Conservation (phyloP, 768 basidiomycete genomes). For the Strobilomyces dryophilus region DNA sequence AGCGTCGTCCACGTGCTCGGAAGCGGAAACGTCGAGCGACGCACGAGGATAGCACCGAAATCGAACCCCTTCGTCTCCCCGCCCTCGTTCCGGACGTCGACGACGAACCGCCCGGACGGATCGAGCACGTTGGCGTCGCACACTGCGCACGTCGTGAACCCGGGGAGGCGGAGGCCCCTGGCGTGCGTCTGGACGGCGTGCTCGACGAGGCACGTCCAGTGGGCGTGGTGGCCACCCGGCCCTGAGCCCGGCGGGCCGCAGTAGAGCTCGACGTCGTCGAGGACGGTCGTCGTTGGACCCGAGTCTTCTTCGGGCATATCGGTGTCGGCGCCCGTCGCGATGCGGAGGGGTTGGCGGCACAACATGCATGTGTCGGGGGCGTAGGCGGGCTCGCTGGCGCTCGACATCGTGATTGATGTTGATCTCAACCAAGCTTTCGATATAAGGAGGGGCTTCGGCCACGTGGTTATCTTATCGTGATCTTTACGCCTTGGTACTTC, state of each 20-base stretch:
- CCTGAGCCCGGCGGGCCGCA: slow-evolving; percentile 19
- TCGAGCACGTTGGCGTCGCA: slow-evolving; percentile 18
- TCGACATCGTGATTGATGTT: slow-evolving; percentile 2
- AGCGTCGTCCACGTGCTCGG: background rate
- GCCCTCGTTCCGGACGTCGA: slow-evolving; percentile 26
- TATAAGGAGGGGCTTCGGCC: background rate
- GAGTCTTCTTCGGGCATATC: slow-evolving; percentile 3
- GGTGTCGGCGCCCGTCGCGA: slow-evolving; percentile 4
- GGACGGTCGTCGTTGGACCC: slow-evolving; percentile 11
- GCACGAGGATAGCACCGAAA: slow-evolving; percentile 25
- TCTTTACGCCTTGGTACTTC: background rate
- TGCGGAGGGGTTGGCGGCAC: slow-evolving; percentile 14
- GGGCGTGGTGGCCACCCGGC: slow-evolving; percentile 22
- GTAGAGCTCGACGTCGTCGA: slow-evolving; percentile 24
- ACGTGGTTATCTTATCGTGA: slow-evolving; percentile 10
- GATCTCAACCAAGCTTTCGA: no score
- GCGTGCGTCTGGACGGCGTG: slow-evolving; percentile 3
- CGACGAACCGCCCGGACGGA: slow-evolving; percentile 16
- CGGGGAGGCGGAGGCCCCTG: background rate
- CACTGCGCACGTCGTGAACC: slow-evolving; percentile 9
- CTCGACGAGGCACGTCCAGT: slow-evolving; percentile 28
- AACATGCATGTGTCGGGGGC: slow-evolving; percentile 25
- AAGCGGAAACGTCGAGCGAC: background rate
- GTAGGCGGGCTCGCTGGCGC: slow-evolving; percentile 8
- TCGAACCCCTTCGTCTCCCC: slow-evolving; percentile 24